A percentile compares a stretch with the other conserved stretches of the same genome.
phyloP scores from a whole-genome alignment of 352 stramenopile genomes.

The Globisporangium yorkense region DNA sequence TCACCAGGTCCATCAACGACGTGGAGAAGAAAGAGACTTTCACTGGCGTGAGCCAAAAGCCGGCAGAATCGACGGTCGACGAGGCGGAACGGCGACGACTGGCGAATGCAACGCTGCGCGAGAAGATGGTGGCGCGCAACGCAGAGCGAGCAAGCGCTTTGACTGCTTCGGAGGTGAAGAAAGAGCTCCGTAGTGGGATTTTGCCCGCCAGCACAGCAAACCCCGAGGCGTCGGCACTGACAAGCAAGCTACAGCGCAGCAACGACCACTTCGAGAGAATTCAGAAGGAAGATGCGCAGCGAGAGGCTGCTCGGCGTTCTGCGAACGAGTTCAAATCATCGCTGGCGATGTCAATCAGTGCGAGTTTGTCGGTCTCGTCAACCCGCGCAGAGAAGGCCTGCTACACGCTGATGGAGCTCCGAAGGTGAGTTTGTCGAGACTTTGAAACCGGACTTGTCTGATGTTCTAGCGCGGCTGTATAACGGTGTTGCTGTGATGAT shows the following conservation, averaged over 20 bases:
- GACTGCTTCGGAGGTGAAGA: constrained; percentile 4
- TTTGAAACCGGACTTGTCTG: background rate
- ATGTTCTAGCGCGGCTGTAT: too few species aligned
- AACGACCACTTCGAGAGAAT: constrained; percentile 53
- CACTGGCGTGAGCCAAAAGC: constrained; percentile 10
- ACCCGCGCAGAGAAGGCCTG: constrained; percentile 36
- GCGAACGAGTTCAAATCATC: constrained; percentile 49
- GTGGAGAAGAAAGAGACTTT: constrained; percentile 8
- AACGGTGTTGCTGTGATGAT: background rate
- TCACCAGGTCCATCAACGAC: background rate
- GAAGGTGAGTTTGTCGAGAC: constrained; percentile 23
- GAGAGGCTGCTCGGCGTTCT: constrained; percentile 27
- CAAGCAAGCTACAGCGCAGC: constrained; percentile 43
- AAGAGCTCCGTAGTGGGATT: constrained; percentile 3
- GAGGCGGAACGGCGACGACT: constrained; percentile 34
- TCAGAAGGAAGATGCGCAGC: constrained; percentile 43
- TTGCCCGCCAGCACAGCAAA: background rate
- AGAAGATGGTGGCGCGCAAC: constrained; percentile 41
- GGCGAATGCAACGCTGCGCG: constrained; percentile 19
- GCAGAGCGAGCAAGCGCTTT: constrained; percentile 15
- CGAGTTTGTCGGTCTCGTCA: constrained; percentile 8
- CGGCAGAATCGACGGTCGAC: constrained; percentile 9
- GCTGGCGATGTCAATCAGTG: constrained; percentile 27
- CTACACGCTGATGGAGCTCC: constrained; percentile 49
- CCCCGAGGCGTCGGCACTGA: constrained; percentile 18